Percentiles rank a stretch among this genome's conserved stretches.
phyloP scores from a whole-genome alignment of 345 rosid genomes.

The Arabidopsis suecica region DNA sequence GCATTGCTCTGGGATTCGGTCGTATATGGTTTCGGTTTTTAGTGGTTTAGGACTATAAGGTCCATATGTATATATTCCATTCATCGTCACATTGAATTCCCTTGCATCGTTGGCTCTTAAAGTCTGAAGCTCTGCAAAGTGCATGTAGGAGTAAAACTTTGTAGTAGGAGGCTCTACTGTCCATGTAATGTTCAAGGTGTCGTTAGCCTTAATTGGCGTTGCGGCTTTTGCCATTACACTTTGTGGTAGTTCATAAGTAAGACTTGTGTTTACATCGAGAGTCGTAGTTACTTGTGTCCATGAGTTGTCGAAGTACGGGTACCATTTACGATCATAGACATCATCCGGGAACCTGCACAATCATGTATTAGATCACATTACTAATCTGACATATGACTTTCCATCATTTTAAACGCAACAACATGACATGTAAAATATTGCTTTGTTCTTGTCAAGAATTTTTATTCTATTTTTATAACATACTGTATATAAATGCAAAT shows the following conservation, averaged over 20 bases:
- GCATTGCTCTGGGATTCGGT: slow-evolving; percentile 36
- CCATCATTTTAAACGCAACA: neutral
- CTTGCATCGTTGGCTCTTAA: slow-evolving; percentile 53
- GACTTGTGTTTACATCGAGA: neutral
- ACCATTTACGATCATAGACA: slow-evolving; percentile 39
- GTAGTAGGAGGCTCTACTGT: slow-evolving; percentile 15
- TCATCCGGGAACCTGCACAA: slow-evolving; percentile 40
- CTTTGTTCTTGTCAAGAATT: too few relatives aligned
- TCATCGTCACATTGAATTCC: slow-evolving; percentile 47
- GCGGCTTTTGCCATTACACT: slow-evolving; percentile 23
- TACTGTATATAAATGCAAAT: neutral
- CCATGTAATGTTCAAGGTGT: slow-evolving; percentile 32
- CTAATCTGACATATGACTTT: neutral
- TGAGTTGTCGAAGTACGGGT: slow-evolving; percentile 7
- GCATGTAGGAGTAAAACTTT: slow-evolving; percentile 41
- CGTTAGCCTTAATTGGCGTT: slow-evolving; percentile 10
- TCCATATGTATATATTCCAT: slow-evolving; percentile 46
- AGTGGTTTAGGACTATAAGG: slow-evolving; percentile 46
- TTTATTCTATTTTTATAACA: too few relatives aligned
- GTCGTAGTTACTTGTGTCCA: slow-evolving; percentile 39
- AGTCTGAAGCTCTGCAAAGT: slow-evolving; percentile 57
- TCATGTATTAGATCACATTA: slow-evolving; percentile 6
- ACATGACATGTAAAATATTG: neutral
- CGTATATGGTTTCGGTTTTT: slow-evolving; percentile 31
- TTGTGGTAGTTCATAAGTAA: slow-evolving; percentile 22